A percentile compares a stretch with the other conserved stretches of the same genome.
Conservation (phyloP, 495 filamentous ascomycete genomes). For the Penicillium silybi region DNA sequence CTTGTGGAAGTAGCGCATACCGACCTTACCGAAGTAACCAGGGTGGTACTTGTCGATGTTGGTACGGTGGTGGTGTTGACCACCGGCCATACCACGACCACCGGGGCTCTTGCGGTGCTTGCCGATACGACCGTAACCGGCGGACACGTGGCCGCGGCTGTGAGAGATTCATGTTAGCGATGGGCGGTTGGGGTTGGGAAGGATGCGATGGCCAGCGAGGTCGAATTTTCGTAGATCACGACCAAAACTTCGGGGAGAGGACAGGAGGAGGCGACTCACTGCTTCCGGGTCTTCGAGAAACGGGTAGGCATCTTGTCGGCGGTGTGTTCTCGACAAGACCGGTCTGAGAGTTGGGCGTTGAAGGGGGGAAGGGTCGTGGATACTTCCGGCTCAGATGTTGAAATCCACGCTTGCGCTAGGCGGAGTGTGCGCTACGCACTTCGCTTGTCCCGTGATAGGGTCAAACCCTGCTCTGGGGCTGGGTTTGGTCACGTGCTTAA, state of each 20-base stretch:
- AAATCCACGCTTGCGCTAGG: constrained; percentile 36
- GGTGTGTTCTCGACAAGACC: constrained; percentile 45
- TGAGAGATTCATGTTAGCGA: constrained; percentile 22
- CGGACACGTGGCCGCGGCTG: constrained; percentile 91
- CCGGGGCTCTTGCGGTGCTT: constrained; percentile 93
- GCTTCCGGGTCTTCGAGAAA: constrained; percentile 77
- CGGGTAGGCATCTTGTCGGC: constrained; percentile 74
- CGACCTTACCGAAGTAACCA: constrained; percentile 97
- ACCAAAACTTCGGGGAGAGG: constrained; percentile 17
- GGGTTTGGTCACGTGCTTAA: constrained; percentile 3
- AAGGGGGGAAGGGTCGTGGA: constrained; percentile 36
- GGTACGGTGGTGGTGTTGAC: constrained; percentile 88
- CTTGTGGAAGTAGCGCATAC: constrained; percentile 95
- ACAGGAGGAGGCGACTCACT: constrained; percentile 52
- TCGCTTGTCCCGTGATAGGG: constrained; percentile 41
- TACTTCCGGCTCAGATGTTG: constrained; percentile 37
- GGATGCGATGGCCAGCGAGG: constrained; percentile 10
- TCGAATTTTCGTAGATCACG: constrained; percentile 21
- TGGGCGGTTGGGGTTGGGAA: constrained; percentile 9
- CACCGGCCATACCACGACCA: constrained; percentile 96
- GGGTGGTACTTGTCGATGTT: constrained; percentile 95
- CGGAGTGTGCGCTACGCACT: constrained; percentile 44
- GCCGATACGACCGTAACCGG: constrained; percentile 87
- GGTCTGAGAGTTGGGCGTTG: constrained; percentile 42
- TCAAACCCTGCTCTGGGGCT: constrained; percentile 25